Evolutionary conservation across 2,329 filamentous ascomycete species (phyloP), one percentile per base, ranked within the genome.

Genomic region (Cadophora malorum): DNA sequence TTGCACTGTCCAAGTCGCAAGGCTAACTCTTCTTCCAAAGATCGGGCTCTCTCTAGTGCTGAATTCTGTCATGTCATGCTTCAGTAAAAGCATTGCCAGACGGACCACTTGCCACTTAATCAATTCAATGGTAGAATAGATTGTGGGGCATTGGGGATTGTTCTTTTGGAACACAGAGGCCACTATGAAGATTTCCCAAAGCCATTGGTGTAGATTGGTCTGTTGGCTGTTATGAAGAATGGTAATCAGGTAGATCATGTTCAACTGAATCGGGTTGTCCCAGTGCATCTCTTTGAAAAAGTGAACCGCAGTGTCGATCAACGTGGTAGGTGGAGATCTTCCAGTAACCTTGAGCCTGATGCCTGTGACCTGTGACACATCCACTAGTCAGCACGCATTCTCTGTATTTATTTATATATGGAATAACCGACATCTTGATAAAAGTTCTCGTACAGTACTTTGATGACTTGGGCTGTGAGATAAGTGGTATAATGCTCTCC

Each of bases 211-310:
- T 14, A 59, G 19, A 21, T 21, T n/a, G 4, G 55, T 59, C n/a
- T 41, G 19, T 12, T 38, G 31, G n/a, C 55, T 59, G 19, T 38
- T 12, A 4, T 35, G 55, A 23, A 59, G 31, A 35, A 59, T 41
- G n/a, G 55, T 59, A 6, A 59, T 38, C 33, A 59, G 55, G 21
- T 59, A 59, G 7, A 59, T 59, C n/a, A 59, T 41, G 19, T 55
- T 55, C 25, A 55, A 55, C 7, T 55, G 52, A 9, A 33, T 1
- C 16, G 4, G 25, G 5, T 55, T 55, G 28, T 55, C 52, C 52
- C 52, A 55, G 16, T 55, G 31, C 52, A 55, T 12, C 16, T 6
- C 8, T 10, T 55, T 55, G 52, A 55, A 33, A 16, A n/a, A 33
- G 4, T 55, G 16, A n/a, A 55, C 52, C 28, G 52, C 28, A 33